These are phyloP conservation scores for Amaranthus hypochondriacus DNA, from an alignment of 148 eudicot genomes.

Conservation along the genomic window DNA sequence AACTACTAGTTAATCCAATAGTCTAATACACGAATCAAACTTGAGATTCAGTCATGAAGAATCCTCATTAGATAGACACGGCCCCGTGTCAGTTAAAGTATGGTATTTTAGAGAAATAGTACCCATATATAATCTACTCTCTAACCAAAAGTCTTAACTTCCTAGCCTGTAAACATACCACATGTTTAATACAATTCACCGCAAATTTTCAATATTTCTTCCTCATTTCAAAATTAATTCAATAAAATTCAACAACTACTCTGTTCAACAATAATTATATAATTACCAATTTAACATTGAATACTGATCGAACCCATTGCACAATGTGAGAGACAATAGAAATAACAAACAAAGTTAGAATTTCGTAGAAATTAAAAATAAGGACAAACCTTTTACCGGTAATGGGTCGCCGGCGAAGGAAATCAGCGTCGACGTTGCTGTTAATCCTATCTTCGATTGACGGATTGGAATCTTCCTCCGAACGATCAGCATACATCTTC, in stretches of 20 bases:
- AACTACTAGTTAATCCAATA: too few species aligned
- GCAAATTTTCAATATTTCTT: too few species aligned
- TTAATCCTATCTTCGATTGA: constrained; percentile 65
- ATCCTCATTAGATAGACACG: too few species aligned
- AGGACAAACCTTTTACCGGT: constrained; percentile 64
- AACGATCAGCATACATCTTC: constrained; percentile 80
- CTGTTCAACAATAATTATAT: background rate
- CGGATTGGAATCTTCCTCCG: constrained; percentile 41
- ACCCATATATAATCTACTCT: too few species aligned
- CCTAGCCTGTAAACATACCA: too few species aligned
- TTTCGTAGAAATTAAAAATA: background rate
- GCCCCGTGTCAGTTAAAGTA: too few species aligned
- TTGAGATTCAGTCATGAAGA: too few species aligned
- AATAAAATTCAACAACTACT: background rate
- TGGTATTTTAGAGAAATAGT: too few species aligned
- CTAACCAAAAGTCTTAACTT: too few species aligned
- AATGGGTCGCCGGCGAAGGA: constrained; percentile 45
- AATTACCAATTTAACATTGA: too few species aligned
- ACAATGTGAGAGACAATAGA: background rate
- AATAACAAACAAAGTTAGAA: background rate
- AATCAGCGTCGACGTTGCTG: constrained; percentile 33
- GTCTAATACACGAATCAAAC: too few species aligned
- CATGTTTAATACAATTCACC: too few species aligned
- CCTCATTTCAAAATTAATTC: background rate
- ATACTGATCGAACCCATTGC: background rate